Percentiles rank a stretch among this genome's conserved stretches.
Conservation (phyloP, 495 filamentous ascomycete genomes). For the Letharia columbiana region DNA sequence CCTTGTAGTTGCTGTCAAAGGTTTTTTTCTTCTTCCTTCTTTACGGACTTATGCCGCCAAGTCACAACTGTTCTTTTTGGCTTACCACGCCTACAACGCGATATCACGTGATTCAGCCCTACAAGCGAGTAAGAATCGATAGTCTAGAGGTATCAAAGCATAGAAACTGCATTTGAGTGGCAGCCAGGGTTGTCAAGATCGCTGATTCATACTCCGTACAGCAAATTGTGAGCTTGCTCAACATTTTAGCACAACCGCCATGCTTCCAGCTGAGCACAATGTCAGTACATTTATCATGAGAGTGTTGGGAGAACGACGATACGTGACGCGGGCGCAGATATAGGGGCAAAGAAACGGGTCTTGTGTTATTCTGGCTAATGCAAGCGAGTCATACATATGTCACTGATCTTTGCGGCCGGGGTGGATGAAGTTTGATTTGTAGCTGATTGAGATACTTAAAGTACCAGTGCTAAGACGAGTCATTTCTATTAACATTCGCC, state of each 20-base stretch:
- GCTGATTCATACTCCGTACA: neutral
- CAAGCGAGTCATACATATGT: neutral
- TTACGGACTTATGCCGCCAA: too few species aligned
- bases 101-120: conserved; percentile 4
- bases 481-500: conserved; percentile 18
- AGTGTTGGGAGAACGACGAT: neutral
- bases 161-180: neutral
- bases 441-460: conserved; percentile 13
- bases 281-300: neutral
- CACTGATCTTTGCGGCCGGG: neutral
- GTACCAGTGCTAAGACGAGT: conserved; percentile 15
- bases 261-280: neutral
- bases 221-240: neutral
- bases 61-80: neutral
- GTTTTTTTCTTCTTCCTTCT: too few species aligned
- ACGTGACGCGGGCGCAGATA: neutral
- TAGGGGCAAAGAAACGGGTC: neutral
- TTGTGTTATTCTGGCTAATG: neutral
- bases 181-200: neutral
- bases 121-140: neutral
- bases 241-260: neutral
- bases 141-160: neutral
- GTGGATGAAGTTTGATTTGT: conserved; percentile 9
- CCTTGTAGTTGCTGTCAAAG: neutral
- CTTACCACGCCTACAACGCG: neutral